Evolutionary conservation across 106 monocot genomes (phyloP), one percentile per base, ranked within the genome.

Genomic region (Allium sativum): DNA sequence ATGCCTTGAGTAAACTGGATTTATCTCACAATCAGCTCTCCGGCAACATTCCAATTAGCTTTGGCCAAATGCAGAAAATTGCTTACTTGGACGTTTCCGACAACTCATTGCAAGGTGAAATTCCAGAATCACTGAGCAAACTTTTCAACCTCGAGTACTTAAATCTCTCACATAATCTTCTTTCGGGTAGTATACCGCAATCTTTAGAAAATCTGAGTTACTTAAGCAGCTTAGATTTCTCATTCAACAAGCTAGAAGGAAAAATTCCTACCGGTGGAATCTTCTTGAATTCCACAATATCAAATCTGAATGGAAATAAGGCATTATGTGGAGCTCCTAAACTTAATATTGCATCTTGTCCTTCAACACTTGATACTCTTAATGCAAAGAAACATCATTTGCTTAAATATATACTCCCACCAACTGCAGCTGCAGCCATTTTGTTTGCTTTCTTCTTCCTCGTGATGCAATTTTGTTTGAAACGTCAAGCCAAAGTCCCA

Each of bases 221-320:
- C 7, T 57, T 72, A 47, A 15, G 11, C 14, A 40, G 4, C 6
- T 40, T 73, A 7, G 66, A 74, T 40, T 40, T 74, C 10, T 74
- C 74, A 18, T 74, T 74, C 59, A 74, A 74, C 18, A 74, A 18
- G 48, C 47, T 74, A 14, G 44, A 67, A 46, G 74, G 74, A 4
- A 52, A 48, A 48, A 54, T 74, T 13, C 74, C 74, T 17, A 12
- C 40, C 12, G 74, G 67, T 7, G 45, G 66, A 6, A 20, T 48
- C 6, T 74, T 74, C 53, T 43, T 53, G 8, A 67, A 74, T 18
- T 20, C 58, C 18, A 67, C 22, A 0, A 16, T 53, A 10, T 44
- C 66, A 44, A 44, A 51, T 45, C 48, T 73, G 18, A 59, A 56
- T 58, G 73, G 73, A 10, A 73, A 73, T 40, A 17, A 7, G 0